Percentiles rank a stretch among this genome's conserved stretches.
Conservation (phyloP, 2,329 filamentous ascomycete species). For the Basipetospora chlamydospora region DNA sequence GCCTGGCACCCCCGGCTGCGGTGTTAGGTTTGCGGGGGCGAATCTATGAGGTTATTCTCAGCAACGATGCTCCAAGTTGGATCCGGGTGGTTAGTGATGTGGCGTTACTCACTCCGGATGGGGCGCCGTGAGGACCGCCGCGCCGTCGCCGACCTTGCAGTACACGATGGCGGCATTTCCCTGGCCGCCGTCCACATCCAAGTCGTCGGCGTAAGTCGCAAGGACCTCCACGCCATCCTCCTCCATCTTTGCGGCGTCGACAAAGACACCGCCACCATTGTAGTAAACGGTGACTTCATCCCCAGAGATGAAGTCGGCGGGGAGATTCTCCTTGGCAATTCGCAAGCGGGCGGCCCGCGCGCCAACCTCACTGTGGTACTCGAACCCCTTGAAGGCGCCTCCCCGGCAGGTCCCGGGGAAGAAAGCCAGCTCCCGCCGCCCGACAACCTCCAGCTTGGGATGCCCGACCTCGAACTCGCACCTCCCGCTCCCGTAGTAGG, state of each 20-base stretch:
- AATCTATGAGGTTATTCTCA: slow-evolving; percentile 59
- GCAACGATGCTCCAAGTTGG: too few species aligned
- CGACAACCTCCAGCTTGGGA: slow-evolving; percentile 67
- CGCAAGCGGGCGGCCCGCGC: slow-evolving; percentile 57
- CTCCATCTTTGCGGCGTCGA: slow-evolving; percentile 52
- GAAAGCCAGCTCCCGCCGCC: slow-evolving; percentile 71
- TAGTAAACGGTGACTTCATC: slow-evolving; percentile 66
- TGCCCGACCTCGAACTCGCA: slow-evolving; percentile 92
- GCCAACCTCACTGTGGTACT: slow-evolving; percentile 77
- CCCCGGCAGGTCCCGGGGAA: slow-evolving; percentile 79
- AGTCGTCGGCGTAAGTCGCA: slow-evolving; percentile 60
- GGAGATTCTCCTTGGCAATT: slow-evolving; percentile 46
- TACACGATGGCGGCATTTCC: slow-evolving; percentile 69
- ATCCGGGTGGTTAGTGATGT: too few species aligned
- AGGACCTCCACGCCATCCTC: slow-evolving; percentile 62
- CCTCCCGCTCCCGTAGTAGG: slow-evolving; percentile 67
- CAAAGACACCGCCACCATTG: slow-evolving; percentile 89
- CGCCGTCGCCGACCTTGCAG: slow-evolving; percentile 68
- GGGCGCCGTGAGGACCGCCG: slow-evolving; percentile 66
- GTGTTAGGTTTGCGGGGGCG: slow-evolving; percentile 60
- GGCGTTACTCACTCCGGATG: slow-evolving; percentile 78
- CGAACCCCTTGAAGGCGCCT: slow-evolving; percentile 76
- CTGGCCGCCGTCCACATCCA: slow-evolving; percentile 63
- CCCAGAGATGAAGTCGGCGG: slow-evolving; percentile 31
- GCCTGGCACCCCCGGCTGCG: slow-evolving; percentile 47